Evolutionary conservation across 768 basidiomycete species (phyloP).

Genomic region (Leccinum olivaceopallidum): DNA sequence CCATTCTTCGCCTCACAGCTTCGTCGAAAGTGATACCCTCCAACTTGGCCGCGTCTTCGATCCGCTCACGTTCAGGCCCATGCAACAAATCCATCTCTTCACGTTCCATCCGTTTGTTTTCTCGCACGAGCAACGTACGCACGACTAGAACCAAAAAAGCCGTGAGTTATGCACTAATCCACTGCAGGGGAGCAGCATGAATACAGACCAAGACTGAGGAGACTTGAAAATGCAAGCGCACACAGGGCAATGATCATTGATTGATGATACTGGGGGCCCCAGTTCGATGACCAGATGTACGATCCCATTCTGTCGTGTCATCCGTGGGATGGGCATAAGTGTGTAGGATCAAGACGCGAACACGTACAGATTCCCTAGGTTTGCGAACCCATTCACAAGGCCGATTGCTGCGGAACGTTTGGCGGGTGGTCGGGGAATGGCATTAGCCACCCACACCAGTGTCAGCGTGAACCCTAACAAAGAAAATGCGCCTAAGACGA

Average conservation of each 20-base stretch:
- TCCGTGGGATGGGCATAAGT: neutral
- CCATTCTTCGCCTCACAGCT: slow-evolving; percentile 54
- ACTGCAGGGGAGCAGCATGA: neutral
- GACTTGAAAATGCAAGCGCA: slow-evolving; percentile 32
- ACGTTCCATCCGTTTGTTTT: slow-evolving; percentile 51
- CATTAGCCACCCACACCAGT: slow-evolving; percentile 63
- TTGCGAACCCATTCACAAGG: slow-evolving; percentile 62
- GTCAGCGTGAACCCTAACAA: slow-evolving; percentile 43
- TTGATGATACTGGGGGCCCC: slow-evolving; percentile 63
- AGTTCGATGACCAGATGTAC: slow-evolving; percentile 59
- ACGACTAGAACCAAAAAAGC: slow-evolving; percentile 34
- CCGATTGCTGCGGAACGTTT: slow-evolving; percentile 55
- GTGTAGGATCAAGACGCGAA: neutral
- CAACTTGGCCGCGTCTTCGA: slow-evolving; percentile 57
- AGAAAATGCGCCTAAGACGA: neutral
- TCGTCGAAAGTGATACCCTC: slow-evolving; percentile 63
- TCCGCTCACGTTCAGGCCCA: slow-evolving; percentile 46
- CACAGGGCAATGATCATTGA: slow-evolving; percentile 55
- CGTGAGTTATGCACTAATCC: neutral
- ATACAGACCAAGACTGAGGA: slow-evolving; percentile 37
- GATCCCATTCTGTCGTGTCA: slow-evolving; percentile 50
- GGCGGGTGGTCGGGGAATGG: slow-evolving; percentile 59
- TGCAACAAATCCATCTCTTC: slow-evolving; percentile 47
- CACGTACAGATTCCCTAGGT: slow-evolving; percentile 58
- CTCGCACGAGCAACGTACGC: slow-evolving; percentile 44